Percentiles rank a stretch among this genome's conserved stretches.
These are phyloP conservation scores for Suillus discolor DNA, from an alignment of 768 basidiomycete species.

Conservation along the genomic window DNA sequence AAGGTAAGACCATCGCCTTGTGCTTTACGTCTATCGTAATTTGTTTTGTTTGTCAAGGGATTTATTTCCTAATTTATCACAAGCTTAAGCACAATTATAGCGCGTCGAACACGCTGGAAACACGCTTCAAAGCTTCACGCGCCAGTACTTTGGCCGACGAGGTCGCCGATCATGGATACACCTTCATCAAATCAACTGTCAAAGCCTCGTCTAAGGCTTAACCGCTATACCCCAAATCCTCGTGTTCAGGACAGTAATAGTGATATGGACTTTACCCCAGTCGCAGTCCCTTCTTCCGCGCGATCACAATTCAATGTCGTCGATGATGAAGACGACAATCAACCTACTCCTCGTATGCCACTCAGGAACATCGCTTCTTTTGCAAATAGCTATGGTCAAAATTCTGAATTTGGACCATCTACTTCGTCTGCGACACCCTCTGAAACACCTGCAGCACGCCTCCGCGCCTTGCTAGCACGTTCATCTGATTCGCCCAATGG, in stretches of 20 bases:
- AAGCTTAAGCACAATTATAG: constrained; percentile 6
- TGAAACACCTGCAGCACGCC: constrained; percentile 59
- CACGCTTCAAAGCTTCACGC: constrained; percentile 22
- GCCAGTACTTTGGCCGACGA: constrained; percentile 7
- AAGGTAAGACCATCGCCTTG: no score
- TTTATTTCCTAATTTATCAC: constrained; percentile 19
- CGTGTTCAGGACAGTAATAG: constrained; percentile 13
- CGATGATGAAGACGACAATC: constrained; percentile 32
- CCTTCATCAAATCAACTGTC: constrained; percentile 15
- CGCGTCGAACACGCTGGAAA: constrained; percentile 21
- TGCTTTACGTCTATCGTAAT: no score
- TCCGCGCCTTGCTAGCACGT: constrained; percentile 62
- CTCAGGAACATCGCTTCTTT: constrained; percentile 21
- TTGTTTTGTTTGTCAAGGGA: constrained; percentile 11
- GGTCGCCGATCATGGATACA: constrained; percentile 21
- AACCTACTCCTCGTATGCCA: constrained; percentile 32
- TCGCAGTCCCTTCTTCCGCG: constrained; percentile 20
- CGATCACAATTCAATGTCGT: constrained; percentile 15
- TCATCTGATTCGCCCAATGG: constrained; percentile 43
- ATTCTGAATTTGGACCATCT: constrained; percentile 11
- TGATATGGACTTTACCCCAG: constrained; percentile 23
- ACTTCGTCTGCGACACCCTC: constrained; percentile 18
- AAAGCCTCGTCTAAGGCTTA: constrained; percentile 25
- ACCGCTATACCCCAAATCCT: constrained; percentile 23
- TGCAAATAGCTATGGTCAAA: constrained; percentile 12